Evolutionary conservation across 2,329 filamentous ascomycete species (phyloP), one percentile per base, ranked within the genome.

Genomic region (Nemania diffusa): DNA sequence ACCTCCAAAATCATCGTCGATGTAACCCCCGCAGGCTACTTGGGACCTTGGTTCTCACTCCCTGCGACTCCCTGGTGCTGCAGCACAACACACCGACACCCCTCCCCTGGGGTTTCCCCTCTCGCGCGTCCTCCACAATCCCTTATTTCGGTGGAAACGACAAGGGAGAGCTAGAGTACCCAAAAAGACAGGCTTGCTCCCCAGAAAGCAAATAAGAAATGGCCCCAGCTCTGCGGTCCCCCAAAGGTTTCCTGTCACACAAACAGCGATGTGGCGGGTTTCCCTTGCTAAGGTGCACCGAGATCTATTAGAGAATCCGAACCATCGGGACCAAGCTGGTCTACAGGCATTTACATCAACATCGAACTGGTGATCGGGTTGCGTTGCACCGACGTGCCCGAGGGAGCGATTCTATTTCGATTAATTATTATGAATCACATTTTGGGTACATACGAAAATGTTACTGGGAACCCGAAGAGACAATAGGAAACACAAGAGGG

Each of bases 221-320:
- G 51, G 27, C 65, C 62, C 68, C 65, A 65, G 58, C 32, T 65
- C 56, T 57, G 34, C 59, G 62, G 68, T 65, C 57, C 65, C 68
- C 59, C 62, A 68, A 63, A 65, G 62, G 27, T 67, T 55, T 67
- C 67, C 63, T 58, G 69, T 71, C 60, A 62, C 69, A 71, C 69
- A 71, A 62, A 65, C 62, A 64, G 37, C 60, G 66, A 63, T 67
- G 63, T 67, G 62, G 62, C 65, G 65, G 65, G 60, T 55, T 65
- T 67, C 64, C 69, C 69, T 71, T 67, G 69, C 64, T 63, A 51
- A 69, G 67, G 62, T 44, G 65, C 59, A 56, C 55, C 59, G 34
- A 67, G 66, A 70, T 70, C 69, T 64, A 61, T 64, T 32, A 46
- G 24, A 62, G 57, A 69, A 67, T 57, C 66, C 66, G 53, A 58